Evolutionary conservation across 176 grass and related monocot species (phyloP), one percentile per base, ranked within the genome.

Genomic region (Oryza australiensis): DNA sequence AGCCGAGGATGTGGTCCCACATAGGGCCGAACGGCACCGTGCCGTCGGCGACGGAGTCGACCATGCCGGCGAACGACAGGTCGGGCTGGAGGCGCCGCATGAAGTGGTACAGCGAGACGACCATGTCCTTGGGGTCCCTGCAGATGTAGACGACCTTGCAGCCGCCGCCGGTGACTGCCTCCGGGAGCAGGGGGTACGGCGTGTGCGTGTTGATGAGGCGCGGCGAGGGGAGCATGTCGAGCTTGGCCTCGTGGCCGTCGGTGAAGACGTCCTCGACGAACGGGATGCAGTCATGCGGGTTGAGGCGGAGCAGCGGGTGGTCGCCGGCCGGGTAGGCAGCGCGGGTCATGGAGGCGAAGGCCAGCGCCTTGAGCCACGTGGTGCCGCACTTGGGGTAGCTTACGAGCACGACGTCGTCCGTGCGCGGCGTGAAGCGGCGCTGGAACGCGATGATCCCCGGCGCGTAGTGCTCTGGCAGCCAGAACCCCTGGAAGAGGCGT

Each of bases 141-240:
- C 84, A 89, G 12, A 89, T 16, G 67, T 92, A 92, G 26, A 14
- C 80, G 0, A 87, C 78, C 60, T 48, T 70, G 68, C 87, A 84
- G 16, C 81, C 68, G 8, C 7, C 77, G 30, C 5, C 2, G 48
- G 63, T 62, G 64, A 87, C 72, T 16, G 84, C 14, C 18, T 14
- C 64, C 0, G 83, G 87, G 41, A 88, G 83, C 34, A 88, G 66
- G 1, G 82, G 74, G 68, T 79, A 55, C 38, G 90, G 87, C 26
- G 87, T 30, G 83, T 92, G 90, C 57, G 90, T 92, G 74, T 82
- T 87, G 78, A 87, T 78, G 15, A 92, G 81, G 0, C 87, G 68
- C 49, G 87, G 87, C 13, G 90, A 89, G 18, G 90, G 84, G 30
- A 92, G 70, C 35, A 1, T 9, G 7, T 92, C 64, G 16, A 89